Percentiles rank a stretch among this genome's conserved stretches.
Conservation (phyloP, 108 stramenopile species). For the Asterionellopsis glacialis region DNA sequence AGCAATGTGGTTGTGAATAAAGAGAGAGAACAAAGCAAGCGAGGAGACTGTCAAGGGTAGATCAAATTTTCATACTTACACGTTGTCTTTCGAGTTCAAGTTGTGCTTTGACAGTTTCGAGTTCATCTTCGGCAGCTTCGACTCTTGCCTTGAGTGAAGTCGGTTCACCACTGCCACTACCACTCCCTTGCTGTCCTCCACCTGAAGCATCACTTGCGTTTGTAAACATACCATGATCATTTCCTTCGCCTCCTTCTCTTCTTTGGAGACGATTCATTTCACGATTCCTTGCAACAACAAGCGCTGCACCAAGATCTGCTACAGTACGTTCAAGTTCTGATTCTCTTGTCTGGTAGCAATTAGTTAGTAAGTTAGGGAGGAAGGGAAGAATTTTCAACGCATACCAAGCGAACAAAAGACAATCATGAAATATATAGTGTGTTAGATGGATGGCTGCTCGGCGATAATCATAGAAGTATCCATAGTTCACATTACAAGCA, state of each 20-base stretch:
- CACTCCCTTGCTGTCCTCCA: neutral
- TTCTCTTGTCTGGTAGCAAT: slow-evolving; percentile 42
- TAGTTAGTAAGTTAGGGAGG: neutral
- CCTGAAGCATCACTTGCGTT: neutral
- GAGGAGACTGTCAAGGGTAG: too few relatives aligned
- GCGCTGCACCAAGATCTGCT: slow-evolving; percentile 68
- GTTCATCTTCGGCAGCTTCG: slow-evolving; percentile 44
- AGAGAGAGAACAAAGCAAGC: too few relatives aligned
- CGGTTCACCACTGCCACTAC: slow-evolving; percentile 11
- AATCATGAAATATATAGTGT: too few relatives aligned
- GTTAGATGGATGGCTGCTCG: too few relatives aligned
- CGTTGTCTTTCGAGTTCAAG: slow-evolving; percentile 49
- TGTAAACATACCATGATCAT: neutral
- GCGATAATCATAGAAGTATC: too few relatives aligned
- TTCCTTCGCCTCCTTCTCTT: neutral
- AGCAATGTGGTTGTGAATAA: too few relatives aligned
- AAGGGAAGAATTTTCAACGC: neutral
- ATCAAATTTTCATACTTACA: slow-evolving; percentile 29
- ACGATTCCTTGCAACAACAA: slow-evolving; percentile 42
- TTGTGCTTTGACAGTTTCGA: slow-evolving; percentile 50
- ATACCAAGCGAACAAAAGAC: neutral
- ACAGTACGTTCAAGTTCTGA: slow-evolving; percentile 79
- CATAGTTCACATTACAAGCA: neutral
- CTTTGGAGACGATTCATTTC: slow-evolving; percentile 20
- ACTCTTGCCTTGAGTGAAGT: slow-evolving; percentile 24